A percentile compares a stretch with the other conserved stretches of the same genome.
phyloP scores from a whole-genome alignment of 805 yeast genomes.

The Kodamaea jinghongensis region DNA sequence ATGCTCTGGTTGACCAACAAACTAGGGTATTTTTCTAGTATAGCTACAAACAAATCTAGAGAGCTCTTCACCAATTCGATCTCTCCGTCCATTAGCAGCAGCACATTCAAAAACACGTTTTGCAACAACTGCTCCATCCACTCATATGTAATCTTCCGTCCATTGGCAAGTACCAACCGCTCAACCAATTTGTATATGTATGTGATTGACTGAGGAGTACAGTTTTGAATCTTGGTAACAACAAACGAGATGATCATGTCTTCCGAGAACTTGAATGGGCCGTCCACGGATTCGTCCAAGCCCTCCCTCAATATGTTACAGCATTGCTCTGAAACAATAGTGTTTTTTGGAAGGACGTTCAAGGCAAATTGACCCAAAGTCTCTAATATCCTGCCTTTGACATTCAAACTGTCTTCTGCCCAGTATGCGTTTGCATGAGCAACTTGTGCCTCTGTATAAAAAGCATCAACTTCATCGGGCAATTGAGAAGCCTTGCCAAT shows the following conservation, averaged over 20 bases:
- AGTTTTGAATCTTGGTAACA: constrained; percentile 27
- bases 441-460: constrained; percentile 32
- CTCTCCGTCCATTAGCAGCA: constrained; percentile 43
- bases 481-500: constrained; percentile 67
- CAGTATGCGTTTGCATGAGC: constrained; percentile 38
- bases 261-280: constrained; percentile 60
- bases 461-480: constrained; percentile 51
- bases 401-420: constrained; percentile 44
- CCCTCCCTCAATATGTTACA: constrained; percentile 65
- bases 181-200: constrained; percentile 45
- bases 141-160: constrained; percentile 25
- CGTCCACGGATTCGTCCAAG: constrained; percentile 56
- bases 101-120: constrained; percentile 34
- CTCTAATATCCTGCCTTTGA: constrained; percentile 42
- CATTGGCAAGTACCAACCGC: constrained; percentile 40
- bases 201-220: constrained; percentile 38
- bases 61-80: constrained; percentile 58
- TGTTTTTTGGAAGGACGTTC: constrained; percentile 39
- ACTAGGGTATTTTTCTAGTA: constrained; percentile 49
- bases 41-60: constrained; percentile 48
- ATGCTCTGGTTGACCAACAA: constrained; percentile 37
- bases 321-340: constrained; percentile 58
- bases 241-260: constrained; percentile 28
- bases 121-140: constrained; percentile 36
- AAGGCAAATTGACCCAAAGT: constrained; percentile 44